Conservation (phyloP, 176 grass and related monocot species). For the Phragmites australis region DNA sequence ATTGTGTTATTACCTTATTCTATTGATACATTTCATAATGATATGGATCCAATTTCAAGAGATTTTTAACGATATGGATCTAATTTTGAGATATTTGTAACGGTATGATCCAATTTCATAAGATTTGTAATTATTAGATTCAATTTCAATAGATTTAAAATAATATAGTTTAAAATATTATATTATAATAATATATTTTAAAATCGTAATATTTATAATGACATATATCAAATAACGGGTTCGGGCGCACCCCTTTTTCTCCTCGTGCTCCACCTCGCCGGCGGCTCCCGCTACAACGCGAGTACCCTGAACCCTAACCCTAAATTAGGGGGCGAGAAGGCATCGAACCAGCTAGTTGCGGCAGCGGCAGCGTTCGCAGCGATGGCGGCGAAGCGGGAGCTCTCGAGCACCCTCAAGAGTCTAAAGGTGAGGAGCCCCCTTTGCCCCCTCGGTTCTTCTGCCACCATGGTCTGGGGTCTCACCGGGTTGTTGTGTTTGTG, state of each 20-base stretch:
- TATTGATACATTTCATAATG: too few species aligned
- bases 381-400: constrained; percentile 87
- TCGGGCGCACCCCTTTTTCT: background rate
- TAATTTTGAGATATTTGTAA: too few species aligned
- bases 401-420: constrained; percentile 82
- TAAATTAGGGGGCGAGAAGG: background rate
- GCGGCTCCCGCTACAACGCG: background rate
- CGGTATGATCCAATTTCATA: too few species aligned
- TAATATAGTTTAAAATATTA: too few species aligned
- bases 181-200: too few species aligned
- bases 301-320: constrained; percentile 39
- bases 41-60: too few species aligned
- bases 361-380: background rate
- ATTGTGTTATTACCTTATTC: too few species aligned
- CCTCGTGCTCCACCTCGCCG: background rate
- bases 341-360: background rate
- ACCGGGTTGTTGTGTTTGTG: background rate
- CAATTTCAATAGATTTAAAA: too few species aligned
- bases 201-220: too few species aligned
- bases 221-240: background rate
- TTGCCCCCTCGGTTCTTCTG: background rate
- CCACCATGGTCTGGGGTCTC: constrained; percentile 1
- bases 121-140: too few species aligned
- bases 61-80: too few species aligned
- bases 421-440: constrained; percentile 52